These are phyloP conservation scores for Neurospora hispaniola DNA, from an alignment of 495 filamentous ascomycete species.

Conservation along the genomic window DNA sequence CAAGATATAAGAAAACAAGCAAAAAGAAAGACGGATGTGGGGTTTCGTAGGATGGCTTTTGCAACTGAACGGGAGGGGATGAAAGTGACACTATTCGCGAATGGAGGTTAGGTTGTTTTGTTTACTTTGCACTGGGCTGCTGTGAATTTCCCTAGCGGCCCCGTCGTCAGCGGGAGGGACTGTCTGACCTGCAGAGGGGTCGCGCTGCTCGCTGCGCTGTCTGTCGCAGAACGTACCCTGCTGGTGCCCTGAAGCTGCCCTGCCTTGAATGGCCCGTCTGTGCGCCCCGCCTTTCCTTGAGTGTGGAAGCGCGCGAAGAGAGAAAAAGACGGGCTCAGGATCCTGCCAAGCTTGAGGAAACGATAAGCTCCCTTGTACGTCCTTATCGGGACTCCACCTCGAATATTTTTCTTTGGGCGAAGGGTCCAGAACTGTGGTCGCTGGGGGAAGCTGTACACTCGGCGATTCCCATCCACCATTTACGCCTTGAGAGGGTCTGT, in stretches of 20 bases:
- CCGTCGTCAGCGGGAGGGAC: not conserved
- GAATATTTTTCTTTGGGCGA: not conserved
- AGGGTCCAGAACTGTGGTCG: not conserved
- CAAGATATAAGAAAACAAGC: not conserved
- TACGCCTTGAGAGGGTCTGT: not conserved
- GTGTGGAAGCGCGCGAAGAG: not conserved
- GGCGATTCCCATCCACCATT: not conserved
- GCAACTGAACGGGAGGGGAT: not conserved
- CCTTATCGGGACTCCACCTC: not conserved
- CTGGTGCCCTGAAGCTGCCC: no score
- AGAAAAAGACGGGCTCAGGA: no score
- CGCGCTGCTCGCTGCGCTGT: not conserved
- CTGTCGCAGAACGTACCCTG: not conserved
- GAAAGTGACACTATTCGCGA: not conserved
- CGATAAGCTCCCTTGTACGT: not conserved
- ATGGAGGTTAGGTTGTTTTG: not conserved
- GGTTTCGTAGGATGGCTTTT: not conserved
- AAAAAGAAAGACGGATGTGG: not conserved
- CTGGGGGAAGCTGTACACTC: not conserved
- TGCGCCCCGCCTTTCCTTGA: not conserved
- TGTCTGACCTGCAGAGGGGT: not conserved
- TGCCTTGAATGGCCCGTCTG: not conserved
- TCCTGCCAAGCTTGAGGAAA: not conserved
- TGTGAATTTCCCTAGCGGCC: not conserved
- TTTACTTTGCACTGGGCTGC: not conserved